A percentile compares a stretch with the other conserved stretches of the same genome.
Conservation (phyloP, 2,329 filamentous ascomycete genomes). For the Epichloe typhina region DNA sequence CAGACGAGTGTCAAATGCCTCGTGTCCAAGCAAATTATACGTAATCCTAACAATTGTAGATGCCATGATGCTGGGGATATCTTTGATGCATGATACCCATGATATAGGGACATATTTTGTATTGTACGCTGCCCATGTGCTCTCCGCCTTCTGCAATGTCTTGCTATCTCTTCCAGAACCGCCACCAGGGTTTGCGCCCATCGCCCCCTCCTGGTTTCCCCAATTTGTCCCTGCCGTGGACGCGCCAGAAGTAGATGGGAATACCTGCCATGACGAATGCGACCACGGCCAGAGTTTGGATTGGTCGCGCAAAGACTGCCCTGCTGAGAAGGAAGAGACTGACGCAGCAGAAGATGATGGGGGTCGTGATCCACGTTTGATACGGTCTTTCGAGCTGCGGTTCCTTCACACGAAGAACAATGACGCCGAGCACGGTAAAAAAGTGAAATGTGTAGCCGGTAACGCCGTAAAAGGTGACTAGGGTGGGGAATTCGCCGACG, state of each 20-base stretch:
- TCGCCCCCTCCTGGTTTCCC: constrained; percentile 27
- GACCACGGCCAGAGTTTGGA: constrained; percentile 81
- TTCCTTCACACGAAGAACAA: constrained; percentile 77
- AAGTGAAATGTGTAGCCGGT: constrained; percentile 98
- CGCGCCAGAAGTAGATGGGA: constrained; percentile 79
- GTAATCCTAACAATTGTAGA: neutral
- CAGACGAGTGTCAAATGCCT: too few species aligned
- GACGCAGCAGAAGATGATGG: constrained; percentile 96
- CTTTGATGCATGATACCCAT: neutral
- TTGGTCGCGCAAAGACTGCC: constrained; percentile 77
- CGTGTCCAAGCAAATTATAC: neutral
- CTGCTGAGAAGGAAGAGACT: constrained; percentile 82
- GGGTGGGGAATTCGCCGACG: constrained; percentile 79
- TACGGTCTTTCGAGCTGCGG: constrained; percentile 83
- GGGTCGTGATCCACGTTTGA: constrained; percentile 90
- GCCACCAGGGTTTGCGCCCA: constrained; percentile 35
- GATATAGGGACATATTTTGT: neutral
- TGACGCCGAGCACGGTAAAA: constrained; percentile 81
- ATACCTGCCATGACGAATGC: constrained; percentile 73
- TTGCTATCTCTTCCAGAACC: constrained; percentile 39
- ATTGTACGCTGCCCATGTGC: neutral
- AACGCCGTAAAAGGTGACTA: constrained; percentile 94
- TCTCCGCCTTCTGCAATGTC: neutral
- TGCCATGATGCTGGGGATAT: neutral
- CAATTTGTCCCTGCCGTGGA: constrained; percentile 49